Conservation (phyloP, 768 basidiomycete genomes). For the Podaxis sp. region DNA sequence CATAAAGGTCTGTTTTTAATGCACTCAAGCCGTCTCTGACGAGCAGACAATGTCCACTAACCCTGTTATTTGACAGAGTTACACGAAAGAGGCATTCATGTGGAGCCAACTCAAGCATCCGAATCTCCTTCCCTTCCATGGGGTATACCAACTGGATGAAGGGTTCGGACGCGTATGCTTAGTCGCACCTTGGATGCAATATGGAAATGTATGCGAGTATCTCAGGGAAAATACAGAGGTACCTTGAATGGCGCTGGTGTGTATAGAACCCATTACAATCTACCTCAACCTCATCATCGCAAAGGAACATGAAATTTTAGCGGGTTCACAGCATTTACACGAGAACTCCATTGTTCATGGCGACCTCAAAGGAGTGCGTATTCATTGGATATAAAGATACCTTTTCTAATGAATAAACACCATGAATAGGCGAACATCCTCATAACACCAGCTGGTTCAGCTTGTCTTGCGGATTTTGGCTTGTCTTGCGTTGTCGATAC, state of each 20-base stretch:
- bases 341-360: constrained; percentile 37
- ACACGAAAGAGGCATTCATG: constrained; percentile 11
- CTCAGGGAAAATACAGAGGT: neutral
- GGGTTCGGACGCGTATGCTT: neutral
- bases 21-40: neutral
- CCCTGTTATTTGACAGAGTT: neutral
- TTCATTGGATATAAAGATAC: neutral
- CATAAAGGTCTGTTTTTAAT: constrained; percentile 19
- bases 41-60: neutral
- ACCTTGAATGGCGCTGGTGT: neutral
- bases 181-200: constrained; percentile 15
- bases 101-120: constrained; percentile 14
- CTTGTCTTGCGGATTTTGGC: constrained; percentile 29
- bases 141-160: constrained; percentile 7
- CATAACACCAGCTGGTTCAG: constrained; percentile 25
- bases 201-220: constrained; percentile 13
- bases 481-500: constrained; percentile 24
- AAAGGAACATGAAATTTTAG: constrained; percentile 35
- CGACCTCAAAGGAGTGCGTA: constrained; percentile 38
- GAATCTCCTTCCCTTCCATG: constrained; percentile 14
- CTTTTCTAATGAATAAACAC: neutral
- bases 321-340: constrained; percentile 35
- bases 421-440: constrained; percentile 32
- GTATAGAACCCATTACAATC: neutral
- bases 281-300: neutral